A percentile compares a stretch with the other conserved stretches of the same genome.
These are phyloP conservation scores for Hyphopichia fennica DNA, from an alignment of 1,139 yeast genomes.

Conservation along the genomic window DNA sequence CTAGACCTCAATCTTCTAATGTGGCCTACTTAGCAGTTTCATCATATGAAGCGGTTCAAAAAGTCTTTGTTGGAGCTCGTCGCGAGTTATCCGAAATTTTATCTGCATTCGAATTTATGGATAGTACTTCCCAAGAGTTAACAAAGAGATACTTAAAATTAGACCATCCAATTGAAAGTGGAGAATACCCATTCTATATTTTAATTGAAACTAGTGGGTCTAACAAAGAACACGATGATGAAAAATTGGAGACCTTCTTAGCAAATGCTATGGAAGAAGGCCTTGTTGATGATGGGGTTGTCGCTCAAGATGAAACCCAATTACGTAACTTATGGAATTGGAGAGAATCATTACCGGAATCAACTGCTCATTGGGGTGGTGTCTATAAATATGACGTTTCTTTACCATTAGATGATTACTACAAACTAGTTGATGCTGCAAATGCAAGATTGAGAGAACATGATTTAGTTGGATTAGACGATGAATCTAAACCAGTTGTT, in stretches of 20 bases:
- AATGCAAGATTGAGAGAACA: slow-evolving; percentile 55
- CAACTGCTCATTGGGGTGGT: slow-evolving; percentile 82
- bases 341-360: slow-evolving; percentile 94
- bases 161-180: slow-evolving; percentile 77
- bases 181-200: slow-evolving; percentile 78
- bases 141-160: slow-evolving; percentile 55
- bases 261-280: slow-evolving; percentile 85
- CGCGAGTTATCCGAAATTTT: slow-evolving; percentile 79
- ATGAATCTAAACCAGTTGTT: slow-evolving; percentile 70
- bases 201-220: slow-evolving; percentile 95
- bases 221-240: slow-evolving; percentile 80
- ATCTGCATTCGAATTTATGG: slow-evolving; percentile 97
- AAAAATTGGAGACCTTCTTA: slow-evolving; percentile 73
- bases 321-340: slow-evolving; percentile 82
- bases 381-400: slow-evolving; percentile 97
- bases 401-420: slow-evolving; percentile 75
- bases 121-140: slow-evolving; percentile 66
- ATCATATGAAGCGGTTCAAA: slow-evolving; percentile 77
- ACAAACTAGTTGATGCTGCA: slow-evolving; percentile 76
- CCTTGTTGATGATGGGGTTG: slow-evolving; percentile 83
- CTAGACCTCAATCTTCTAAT: slow-evolving; percentile 85
- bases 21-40: slow-evolving; percentile 87
- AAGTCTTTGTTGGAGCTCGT: slow-evolving; percentile 79
- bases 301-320: slow-evolving; percentile 94
- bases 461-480: slow-evolving; percentile 65